Percentiles rank a stretch among this genome's conserved stretches.
phyloP scores from a whole-genome alignment of 2,329 filamentous ascomycete genomes.

The Fusarium irregulare region DNA sequence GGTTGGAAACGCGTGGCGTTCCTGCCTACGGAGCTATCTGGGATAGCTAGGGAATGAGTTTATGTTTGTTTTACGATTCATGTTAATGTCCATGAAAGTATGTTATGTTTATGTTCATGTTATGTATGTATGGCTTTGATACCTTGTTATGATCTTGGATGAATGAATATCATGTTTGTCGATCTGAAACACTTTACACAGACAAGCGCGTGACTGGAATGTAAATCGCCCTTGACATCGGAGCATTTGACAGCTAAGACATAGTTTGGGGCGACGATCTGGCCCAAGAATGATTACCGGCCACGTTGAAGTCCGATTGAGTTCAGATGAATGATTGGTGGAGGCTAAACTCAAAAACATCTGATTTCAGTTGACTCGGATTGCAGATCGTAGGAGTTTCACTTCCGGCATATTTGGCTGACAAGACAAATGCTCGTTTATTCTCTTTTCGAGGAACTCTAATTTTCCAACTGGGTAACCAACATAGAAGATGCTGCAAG shows the following conservation, averaged over 20 bases:
- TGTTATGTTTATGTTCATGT: not conserved
- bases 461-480: too few species aligned
- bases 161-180: conserved; percentile 13
- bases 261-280: conserved; percentile 13
- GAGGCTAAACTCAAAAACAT: not conserved
- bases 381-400: conserved; percentile 2
- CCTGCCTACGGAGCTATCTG: conserved; percentile 80
- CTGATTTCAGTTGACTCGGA: not conserved
- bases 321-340: conserved; percentile 11
- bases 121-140: not conserved
- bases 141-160: conserved; percentile 4
- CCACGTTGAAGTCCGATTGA: conserved; percentile 19
- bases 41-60: conserved; percentile 58
- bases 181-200: not conserved
- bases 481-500: not conserved
- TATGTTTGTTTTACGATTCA: conserved; percentile 1
- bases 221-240: conserved; percentile 4
- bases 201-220: not conserved
- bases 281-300: not conserved
- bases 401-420: not conserved
- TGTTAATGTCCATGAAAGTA: not conserved
- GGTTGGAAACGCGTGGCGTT: conserved; percentile 72
- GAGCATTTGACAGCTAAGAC: conserved; percentile 4
- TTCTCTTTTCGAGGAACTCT: too few species aligned
- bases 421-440: not conserved